Base-by-base conservation (phyloP, 78 protist genomes). In the Andalucia godoyi region DNA sequence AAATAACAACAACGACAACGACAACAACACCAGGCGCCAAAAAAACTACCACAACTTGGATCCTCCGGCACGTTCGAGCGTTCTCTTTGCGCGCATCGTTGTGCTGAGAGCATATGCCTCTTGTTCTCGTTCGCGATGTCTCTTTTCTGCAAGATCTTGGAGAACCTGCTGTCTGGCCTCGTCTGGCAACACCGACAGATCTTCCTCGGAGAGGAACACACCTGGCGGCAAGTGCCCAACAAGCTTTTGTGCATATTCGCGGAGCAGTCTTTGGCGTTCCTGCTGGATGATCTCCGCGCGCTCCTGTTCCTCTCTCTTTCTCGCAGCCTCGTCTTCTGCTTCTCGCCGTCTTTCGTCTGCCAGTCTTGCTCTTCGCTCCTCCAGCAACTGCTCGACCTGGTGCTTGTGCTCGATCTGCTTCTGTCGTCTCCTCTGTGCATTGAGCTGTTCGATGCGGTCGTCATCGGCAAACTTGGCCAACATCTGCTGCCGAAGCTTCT, bases 401-500 rank as follows among this genome's bases (percentile, higher is more conserved):
- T 74, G 65, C 43, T 30, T 42, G 64, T 80, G 86, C 77, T 80
- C 77, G 32, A 46, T 34, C 72, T 29, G 33, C 54, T 32, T 32
- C 64, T 38, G 27, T 29, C 73, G 52, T 32, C 79, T 69, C 70
- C 42, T 39, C 66, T 66, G 71, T 38, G 45, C 70, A 15, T 27
- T 57, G 55, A 80, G 12, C 70, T 73, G 77, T 67, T 72, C 86
- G 30, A 80, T 21, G 6, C 80, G 75, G 27, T 72, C 86, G 54
- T 80, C 86, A 47, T 53, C 77, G 13, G 86, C 86, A n/a, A 80
- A 80, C 70, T 73, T 73, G 29, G 13, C 80, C 51, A 80, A 13
- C 70, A 64, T 69, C 15, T 17, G 33, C 53, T 25, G 42, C 0
- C 77, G 54, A 68, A 77, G 69, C 23, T 17, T 55, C 51, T 66